Percentiles rank a stretch among this genome's conserved stretches.
Evolutionary conservation across 2,329 filamentous ascomycete species (phyloP).

Genomic region (Arthrobotrys sphaeroides): DNA sequence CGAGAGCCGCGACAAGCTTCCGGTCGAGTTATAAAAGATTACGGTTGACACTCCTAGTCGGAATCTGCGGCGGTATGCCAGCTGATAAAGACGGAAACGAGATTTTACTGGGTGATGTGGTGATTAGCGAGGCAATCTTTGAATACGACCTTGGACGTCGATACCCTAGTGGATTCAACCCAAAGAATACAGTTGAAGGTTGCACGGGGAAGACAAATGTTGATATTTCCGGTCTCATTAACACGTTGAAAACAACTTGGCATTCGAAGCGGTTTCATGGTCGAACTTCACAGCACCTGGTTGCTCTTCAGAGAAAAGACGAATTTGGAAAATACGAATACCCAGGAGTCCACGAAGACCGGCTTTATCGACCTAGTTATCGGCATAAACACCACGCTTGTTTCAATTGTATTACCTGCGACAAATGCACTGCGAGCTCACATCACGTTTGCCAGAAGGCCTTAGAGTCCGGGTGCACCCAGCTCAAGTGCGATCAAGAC

Average conservation of each 20-base stretch:
- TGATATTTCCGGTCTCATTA: constrained; percentile 55
- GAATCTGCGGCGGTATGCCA: constrained; percentile 55
- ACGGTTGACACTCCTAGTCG: constrained; percentile 55
- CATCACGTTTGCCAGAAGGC: not conserved
- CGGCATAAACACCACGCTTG: constrained; percentile 56
- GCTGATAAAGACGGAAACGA: constrained; percentile 31
- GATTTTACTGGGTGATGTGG: constrained; percentile 59
- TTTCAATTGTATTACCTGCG: not conserved
- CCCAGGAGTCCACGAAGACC: constrained; percentile 41
- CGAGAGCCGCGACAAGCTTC: constrained; percentile 44
- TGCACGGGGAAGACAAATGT: constrained; percentile 53
- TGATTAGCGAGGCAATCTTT: constrained; percentile 58
- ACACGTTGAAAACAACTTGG: constrained; percentile 38
- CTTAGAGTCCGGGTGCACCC: not conserved
- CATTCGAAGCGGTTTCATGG: not conserved
- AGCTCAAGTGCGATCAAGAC: not conserved
- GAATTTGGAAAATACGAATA: not conserved
- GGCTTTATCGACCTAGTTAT: constrained; percentile 55
- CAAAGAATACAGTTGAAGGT: constrained; percentile 54
- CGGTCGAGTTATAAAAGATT: constrained; percentile 54
- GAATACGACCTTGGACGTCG: constrained; percentile 59
- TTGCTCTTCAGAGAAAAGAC: not conserved
- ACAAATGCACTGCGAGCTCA: not conserved
- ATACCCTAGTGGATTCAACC: constrained; percentile 55
- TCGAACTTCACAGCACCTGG: not conserved